A percentile compares a stretch with the other conserved stretches of the same genome.
Evolutionary conservation across 371 early-diverging fungal species (phyloP).

Genomic region (Actinomortierella ambigua): DNA sequence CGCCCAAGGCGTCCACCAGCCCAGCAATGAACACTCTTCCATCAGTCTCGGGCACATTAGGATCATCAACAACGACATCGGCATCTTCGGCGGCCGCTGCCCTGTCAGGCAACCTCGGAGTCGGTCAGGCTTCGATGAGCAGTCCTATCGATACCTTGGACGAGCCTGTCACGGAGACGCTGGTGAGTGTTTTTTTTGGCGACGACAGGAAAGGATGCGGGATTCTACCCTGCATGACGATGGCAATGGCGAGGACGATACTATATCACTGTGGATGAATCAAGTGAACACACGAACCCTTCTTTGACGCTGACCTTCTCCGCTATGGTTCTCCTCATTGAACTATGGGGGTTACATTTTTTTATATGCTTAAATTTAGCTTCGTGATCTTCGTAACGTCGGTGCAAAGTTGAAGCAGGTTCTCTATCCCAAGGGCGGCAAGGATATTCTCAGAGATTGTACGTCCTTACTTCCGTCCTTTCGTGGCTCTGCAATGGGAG

Average conservation of each 20-base stretch:
- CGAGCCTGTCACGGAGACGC: constrained; percentile 87
- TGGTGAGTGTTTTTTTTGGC: constrained; percentile 56
- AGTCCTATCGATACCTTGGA: constrained; percentile 79
- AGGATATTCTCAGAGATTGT: constrained; percentile 81
- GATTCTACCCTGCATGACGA: neutral
- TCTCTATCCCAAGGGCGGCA: constrained; percentile 67
- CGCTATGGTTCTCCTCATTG: no score
- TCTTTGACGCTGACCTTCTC: no score
- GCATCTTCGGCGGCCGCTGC: constrained; percentile 7
- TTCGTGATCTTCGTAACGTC: constrained; percentile 79
- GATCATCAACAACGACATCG: constrained; percentile 20
- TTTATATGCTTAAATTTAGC: constrained; percentile 54
- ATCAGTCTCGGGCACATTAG: constrained; percentile 45
- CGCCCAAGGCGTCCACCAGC: constrained; percentile 19
- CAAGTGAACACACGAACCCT: no score
- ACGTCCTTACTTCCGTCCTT: constrained; percentile 26
- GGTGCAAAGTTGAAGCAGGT: constrained; percentile 77
- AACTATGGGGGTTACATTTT: no score
- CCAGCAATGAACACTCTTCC: constrained; percentile 29
- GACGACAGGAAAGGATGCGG: neutral
- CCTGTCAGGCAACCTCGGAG: constrained; percentile 32
- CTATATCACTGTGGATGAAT: no score
- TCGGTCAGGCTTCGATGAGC: constrained; percentile 43
- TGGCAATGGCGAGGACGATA: no score
- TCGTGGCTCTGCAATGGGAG: neutral